Conservation (phyloP, 495 filamentous ascomycete genomes). For the Penicillium desertorum region DNA sequence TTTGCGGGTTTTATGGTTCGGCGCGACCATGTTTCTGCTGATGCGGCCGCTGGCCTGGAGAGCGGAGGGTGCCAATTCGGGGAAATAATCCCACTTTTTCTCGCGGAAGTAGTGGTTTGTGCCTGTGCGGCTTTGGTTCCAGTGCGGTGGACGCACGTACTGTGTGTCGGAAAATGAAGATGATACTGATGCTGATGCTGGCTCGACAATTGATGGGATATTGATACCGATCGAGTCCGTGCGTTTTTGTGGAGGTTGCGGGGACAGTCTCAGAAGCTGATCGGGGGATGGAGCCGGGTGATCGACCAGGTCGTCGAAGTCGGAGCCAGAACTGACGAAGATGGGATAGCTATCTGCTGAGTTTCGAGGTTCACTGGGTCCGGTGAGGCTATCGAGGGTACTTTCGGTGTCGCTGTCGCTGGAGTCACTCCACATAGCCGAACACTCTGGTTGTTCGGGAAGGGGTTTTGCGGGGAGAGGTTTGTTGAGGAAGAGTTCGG, state of each 20-base stretch:
- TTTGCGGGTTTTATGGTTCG: conserved; percentile 22
- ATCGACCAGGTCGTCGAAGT: conserved; percentile 33
- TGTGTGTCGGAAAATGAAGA: conserved; percentile 31
- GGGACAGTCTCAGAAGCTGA: conserved; percentile 13
- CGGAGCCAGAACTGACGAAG: conserved; percentile 39
- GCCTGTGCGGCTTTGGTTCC: conserved; percentile 27
- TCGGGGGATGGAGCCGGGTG: conserved; percentile 20
- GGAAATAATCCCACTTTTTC: conserved; percentile 53
- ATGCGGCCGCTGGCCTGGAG: conserved; percentile 20
- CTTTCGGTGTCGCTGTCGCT: conserved; percentile 30
- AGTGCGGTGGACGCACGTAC: conserved; percentile 28
- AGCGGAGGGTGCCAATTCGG: conserved; percentile 41
- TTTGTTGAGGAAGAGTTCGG: conserved; percentile 37
- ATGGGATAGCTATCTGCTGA: conserved; percentile 41
- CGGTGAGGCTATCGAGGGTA: conserved; percentile 30
- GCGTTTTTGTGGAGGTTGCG: conserved; percentile 15
- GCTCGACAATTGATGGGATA: conserved; percentile 1
- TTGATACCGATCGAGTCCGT: conserved; percentile 19
- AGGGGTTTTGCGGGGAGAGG: conserved; percentile 39
- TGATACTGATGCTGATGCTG: not conserved
- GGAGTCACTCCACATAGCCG: conserved; percentile 36
- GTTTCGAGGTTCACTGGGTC: conserved; percentile 29
- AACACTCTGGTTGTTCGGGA: conserved; percentile 26
- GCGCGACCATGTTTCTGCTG: conserved; percentile 10
- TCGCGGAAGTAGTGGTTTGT: conserved; percentile 50